Percentiles rank a stretch among this genome's conserved stretches.
Conservation (phyloP, 768 basidiomycete species). For the Suillus hirtellus region DNA sequence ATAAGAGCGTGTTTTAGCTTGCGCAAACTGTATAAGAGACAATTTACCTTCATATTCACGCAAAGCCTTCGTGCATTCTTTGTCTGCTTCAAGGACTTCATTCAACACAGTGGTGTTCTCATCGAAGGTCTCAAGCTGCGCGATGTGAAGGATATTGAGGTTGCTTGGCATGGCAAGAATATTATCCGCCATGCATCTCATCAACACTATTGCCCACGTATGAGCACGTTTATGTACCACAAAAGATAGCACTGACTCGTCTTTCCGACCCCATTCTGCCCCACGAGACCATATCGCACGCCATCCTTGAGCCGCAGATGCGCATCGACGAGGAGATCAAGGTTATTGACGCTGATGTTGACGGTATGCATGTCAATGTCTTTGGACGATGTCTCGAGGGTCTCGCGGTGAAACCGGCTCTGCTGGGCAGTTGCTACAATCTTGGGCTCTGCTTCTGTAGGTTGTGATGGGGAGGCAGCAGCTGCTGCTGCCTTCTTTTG, state of each 20-base stretch:
- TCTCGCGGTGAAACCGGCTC: constrained; percentile 51
- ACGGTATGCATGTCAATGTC: constrained; percentile 59
- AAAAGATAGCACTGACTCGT: constrained; percentile 38
- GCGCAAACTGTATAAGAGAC: neutral
- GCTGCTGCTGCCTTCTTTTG: constrained; percentile 12
- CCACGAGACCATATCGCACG: constrained; percentile 54
- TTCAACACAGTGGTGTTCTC: constrained; percentile 15
- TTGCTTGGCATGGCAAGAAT: constrained; percentile 16
- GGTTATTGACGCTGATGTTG: constrained; percentile 48
- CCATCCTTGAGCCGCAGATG: constrained; percentile 52
- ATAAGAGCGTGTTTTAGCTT: neutral
- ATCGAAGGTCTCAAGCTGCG: constrained; percentile 15
- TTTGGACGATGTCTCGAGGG: constrained; percentile 35
- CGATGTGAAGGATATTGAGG: constrained; percentile 16
- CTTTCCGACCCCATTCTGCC: constrained; percentile 50
- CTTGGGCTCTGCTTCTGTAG: constrained; percentile 6
- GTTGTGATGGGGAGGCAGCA: neutral
- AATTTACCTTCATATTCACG: constrained; percentile 14
- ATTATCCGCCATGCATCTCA: constrained; percentile 19
- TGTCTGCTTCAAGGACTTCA: constrained; percentile 14
- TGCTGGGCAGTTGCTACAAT: constrained; percentile 47
- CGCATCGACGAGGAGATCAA: constrained; percentile 53
- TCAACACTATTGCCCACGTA: constrained; percentile 2
- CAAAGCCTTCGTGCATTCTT: constrained; percentile 4
- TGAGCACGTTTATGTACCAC: constrained; percentile 2